phyloP scores from a whole-genome alignment of 176 grass and related monocot species.

The Guadua angustifolia region DNA sequence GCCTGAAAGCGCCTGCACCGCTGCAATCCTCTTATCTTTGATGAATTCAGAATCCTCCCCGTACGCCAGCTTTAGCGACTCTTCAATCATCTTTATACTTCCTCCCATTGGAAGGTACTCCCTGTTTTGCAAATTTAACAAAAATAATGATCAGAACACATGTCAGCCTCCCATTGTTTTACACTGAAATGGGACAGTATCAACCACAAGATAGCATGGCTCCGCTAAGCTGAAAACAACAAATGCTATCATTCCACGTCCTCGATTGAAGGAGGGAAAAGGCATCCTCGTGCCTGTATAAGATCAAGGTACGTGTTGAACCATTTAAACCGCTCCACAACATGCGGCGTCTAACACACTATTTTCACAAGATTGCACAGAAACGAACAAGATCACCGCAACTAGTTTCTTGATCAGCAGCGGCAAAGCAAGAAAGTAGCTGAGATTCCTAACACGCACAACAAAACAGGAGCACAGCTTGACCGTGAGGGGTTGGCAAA shows the following conservation, averaged over 20 bases:
- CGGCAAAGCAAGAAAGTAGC: constrained; percentile 29
- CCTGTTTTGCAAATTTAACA: constrained; percentile 45
- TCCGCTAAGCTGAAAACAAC: neutral
- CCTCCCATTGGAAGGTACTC: constrained; percentile 98
- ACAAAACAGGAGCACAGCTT: neutral
- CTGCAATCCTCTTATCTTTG: constrained; percentile 85
- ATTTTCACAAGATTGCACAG: neutral
- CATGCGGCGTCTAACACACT: neutral
- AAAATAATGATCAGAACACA: neutral
- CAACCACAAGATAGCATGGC: neutral
- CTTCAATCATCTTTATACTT: constrained; percentile 82
- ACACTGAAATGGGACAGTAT: neutral
- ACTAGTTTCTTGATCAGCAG: neutral
- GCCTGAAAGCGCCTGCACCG: constrained; percentile 88
- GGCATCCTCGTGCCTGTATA: neutral
- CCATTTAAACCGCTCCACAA: neutral
- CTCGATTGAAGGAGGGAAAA: neutral
- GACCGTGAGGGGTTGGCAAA: neutral
- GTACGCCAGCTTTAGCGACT: constrained; percentile 84
- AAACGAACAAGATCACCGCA: neutral
- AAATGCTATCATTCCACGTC: neutral
- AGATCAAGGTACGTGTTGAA: neutral
- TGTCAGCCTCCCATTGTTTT: neutral
- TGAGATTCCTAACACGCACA: neutral
- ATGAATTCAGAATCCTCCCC: constrained; percentile 84